Percentiles rank a stretch among this genome's conserved stretches.
Conservation (phyloP, 1,284 basidiomycete genomes). For the Apiotrichum laibachii region DNA sequence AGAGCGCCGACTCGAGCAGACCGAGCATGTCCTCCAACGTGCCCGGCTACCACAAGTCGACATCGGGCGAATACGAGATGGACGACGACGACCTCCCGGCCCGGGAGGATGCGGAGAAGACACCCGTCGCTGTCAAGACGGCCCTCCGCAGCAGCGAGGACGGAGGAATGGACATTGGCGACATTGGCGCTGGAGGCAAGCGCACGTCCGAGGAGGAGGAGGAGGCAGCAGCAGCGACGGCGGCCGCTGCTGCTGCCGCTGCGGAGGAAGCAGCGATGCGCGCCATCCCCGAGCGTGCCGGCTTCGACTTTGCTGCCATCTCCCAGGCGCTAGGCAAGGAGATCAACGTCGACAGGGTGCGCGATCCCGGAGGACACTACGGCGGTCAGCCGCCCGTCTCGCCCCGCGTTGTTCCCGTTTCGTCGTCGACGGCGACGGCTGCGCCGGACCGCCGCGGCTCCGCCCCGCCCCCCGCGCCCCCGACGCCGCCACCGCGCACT, state of each 20-base stretch:
- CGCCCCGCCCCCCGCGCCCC: slow-evolving; percentile 21
- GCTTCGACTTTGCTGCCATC: slow-evolving; percentile 52
- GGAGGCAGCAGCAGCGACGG: slow-evolving; percentile 4
- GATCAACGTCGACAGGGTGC: slow-evolving; percentile 43
- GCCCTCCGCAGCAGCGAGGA: slow-evolving; percentile 11
- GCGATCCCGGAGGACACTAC: slow-evolving; percentile 17
- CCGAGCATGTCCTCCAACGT: not conserved
- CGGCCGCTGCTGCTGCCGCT: slow-evolving; percentile 4
- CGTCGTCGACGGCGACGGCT: not conserved
- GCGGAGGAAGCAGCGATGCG: slow-evolving; percentile 33
- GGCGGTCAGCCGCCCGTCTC: not conserved
- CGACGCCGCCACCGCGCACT: slow-evolving; percentile 6
- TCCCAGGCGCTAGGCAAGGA: slow-evolving; percentile 51
- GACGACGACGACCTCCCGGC: slow-evolving; percentile 48
- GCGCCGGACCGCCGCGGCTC: slow-evolving; percentile 28
- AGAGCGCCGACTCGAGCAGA: not conserved
- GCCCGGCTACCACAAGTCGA: slow-evolving; percentile 6
- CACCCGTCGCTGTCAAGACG: not conserved
- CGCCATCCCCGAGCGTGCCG: slow-evolving; percentile 37
- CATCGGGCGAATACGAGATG: slow-evolving; percentile 15
- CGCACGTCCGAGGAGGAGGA: slow-evolving; percentile 20
- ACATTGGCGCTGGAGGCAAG: slow-evolving; percentile 39
- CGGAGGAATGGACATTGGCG: slow-evolving; percentile 38
- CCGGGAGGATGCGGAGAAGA: slow-evolving; percentile 24
- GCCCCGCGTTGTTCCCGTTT: not conserved